Evolutionary conservation across 2,329 filamentous ascomycete genomes (phyloP), one percentile per base, ranked within the genome.

Genomic region (Drechslerella dactyloides): DNA sequence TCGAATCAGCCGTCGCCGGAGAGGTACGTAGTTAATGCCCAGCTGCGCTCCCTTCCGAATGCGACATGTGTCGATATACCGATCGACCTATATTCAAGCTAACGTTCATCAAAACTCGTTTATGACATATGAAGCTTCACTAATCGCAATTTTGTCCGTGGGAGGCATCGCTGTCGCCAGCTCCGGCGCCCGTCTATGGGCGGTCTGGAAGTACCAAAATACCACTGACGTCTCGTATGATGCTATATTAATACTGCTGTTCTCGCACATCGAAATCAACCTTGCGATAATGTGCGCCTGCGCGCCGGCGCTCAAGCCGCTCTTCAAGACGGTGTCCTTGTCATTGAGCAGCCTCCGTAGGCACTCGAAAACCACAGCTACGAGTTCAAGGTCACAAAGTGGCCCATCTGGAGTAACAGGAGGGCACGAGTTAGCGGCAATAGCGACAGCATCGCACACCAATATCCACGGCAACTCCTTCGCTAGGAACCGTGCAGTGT

Each of bases 1-100:
- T 50, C 81, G 83, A 57, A 77, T 84, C 59, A 79, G 79, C 1
- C 73, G 75, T 3, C 76, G 76, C 10, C 79, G 81, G 50, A 84
- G 69, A 61, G 33, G 74, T 74, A 61, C 19, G 33, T 50, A 50
- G 19, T 23, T 10, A 59, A 17, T 24, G 21, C 7, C 48, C 23
- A n/a, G n/a, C n/a, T n/a, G n/a, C n/a, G n/a, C n/a, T n/a, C n/a
- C n/a, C n/a, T n/a, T n/a, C n/a, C n/a, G n/a, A n/a, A n/a, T n/a
- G n/a, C n/a, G n/a, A n/a, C n/a, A n/a, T n/a, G n/a, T n/a, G n/a
- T n/a, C n/a, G n/a, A n/a, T n/a, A n/a, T n/a, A n/a, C n/a, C n/a
- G n/a, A n/a, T n/a, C n/a, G n/a, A n/a, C n/a, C n/a, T n/a, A n/a
- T n/a, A n/a, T n/a, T n/a, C n/a, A n/a, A n/a, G n/a, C n/a, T n/a